Conservation (phyloP, 1,139 yeast species). For the Pichia sp. region DNA sequence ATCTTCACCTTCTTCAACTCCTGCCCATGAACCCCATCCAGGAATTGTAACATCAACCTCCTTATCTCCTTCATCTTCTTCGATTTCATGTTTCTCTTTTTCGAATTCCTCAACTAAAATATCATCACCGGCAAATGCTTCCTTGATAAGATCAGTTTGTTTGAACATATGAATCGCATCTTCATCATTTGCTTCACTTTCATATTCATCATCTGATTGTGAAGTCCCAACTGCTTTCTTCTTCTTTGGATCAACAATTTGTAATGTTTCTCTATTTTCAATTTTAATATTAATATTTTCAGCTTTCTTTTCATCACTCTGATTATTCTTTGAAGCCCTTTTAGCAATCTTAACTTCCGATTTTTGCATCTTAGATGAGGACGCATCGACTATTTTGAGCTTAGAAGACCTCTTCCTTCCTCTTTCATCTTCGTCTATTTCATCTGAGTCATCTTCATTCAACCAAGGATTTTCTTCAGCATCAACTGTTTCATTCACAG, state of each 20-base stretch:
- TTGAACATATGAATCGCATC: constrained; percentile 46
- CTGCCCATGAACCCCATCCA: constrained; percentile 93
- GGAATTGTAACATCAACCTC: constrained; percentile 82
- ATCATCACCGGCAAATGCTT: constrained; percentile 97
- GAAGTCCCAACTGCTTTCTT: constrained; percentile 4
- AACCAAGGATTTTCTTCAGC: constrained; percentile 37
- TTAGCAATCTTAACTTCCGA: constrained; percentile 45
- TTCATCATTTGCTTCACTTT: constrained; percentile 30
- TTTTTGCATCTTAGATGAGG: constrained; percentile 43
- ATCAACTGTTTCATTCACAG: not conserved
- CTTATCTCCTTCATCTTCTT: constrained; percentile 77
- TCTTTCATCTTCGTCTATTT: constrained; percentile 15
- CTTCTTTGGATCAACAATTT: constrained; percentile 22
- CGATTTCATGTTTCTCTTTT: constrained; percentile 55
- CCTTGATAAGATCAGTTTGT: constrained; percentile 70
- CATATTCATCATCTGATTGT: constrained; percentile 28
- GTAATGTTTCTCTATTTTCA: constrained; percentile 40
- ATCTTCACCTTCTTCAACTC: constrained; percentile 38
- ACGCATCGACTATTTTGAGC: constrained; percentile 47
- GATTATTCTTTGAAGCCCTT: constrained; percentile 26
- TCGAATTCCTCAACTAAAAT: constrained; percentile 67
- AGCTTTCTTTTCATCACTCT: constrained; percentile 25
- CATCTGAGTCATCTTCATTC: constrained; percentile 20
- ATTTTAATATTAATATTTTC: constrained; percentile 34
- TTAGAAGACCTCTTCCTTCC: constrained; percentile 36